Evolutionary conservation across 2,329 filamentous ascomycete genomes (phyloP), one percentile per base, ranked within the genome.

Genomic region (Trichoderma afroharzianum): DNA sequence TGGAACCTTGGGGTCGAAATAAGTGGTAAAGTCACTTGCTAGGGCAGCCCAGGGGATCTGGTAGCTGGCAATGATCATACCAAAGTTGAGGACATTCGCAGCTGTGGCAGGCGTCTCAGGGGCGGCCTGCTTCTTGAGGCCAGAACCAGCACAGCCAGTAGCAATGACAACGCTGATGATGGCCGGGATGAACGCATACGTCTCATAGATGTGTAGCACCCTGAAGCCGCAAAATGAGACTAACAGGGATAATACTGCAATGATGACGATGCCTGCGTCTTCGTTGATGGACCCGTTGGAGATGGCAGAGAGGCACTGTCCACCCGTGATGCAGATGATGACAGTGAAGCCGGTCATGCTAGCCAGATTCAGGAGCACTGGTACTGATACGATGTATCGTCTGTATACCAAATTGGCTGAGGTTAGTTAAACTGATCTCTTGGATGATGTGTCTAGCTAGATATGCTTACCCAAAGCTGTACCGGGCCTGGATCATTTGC

Each of bases 401-500:
- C 85, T 84, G 39, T 61, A 43, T 50, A 69, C 24, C 62, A 50
- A 58, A 21, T 30, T 33, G 28, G 36, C 33, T 21, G 26, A 26
- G 14, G 64, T 68, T 55, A 63, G 67, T 55, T 8, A 6, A 6
- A 14, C 26, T 33, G 5, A n/a, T 62, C n/a, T 69, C 24, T 26
- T 6, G 26, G 26, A 6, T 30, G 26, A 1, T 28, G 53, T 64
- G 26, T 28, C 12, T 53, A 32, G 18, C 15, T 36, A 36, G 14
- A 6, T 39, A 11, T 30, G 8, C 80, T 68, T 79, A 87, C 82
- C 88, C 88, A 76, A 90, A 92, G 53, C 86, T 87, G 78, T 87
- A 91, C 26, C 90, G 83, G 4, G 90, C 89, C 74, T 90, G 88
- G 8, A 91, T 85, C 84, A 91, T 89, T 78, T 91, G 89, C 18